phyloP scores from a whole-genome alignment of 768 basidiomycete genomes.

The Rhodotorula diobovata region DNA sequence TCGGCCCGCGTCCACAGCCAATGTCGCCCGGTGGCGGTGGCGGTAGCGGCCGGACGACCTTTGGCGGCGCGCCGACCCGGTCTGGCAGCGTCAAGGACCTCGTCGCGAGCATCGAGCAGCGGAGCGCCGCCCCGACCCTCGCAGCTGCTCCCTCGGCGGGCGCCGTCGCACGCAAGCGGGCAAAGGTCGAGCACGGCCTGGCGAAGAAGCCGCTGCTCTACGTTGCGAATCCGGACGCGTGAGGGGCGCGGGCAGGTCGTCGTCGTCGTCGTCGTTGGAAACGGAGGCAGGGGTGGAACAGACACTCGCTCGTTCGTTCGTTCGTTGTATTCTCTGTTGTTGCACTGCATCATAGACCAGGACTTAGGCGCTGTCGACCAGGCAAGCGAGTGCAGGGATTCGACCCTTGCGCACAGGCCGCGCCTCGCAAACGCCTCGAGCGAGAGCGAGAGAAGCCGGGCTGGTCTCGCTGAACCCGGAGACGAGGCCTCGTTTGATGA shows the following conservation, averaged over 20 bases:
- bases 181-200: constrained; percentile 27
- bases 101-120: constrained; percentile 22
- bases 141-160: not conserved
- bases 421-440: too few relatives aligned
- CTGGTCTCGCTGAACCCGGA: too few relatives aligned
- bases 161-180: not conserved
- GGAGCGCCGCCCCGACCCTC: not conserved
- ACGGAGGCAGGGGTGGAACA: not conserved
- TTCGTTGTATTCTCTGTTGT: too few relatives aligned
- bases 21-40: not conserved
- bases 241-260: not conserved
- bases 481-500: too few relatives aligned
- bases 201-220: constrained; percentile 33
- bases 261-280: too few relatives aligned
- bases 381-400: too few relatives aligned
- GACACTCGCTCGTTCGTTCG: too few relatives aligned
- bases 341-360: too few relatives aligned
- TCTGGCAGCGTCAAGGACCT: constrained; percentile 31
- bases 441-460: too few relatives aligned
- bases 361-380: too few relatives aligned
- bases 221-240: constrained; percentile 29
- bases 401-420: too few relatives aligned
- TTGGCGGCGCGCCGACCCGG: not conserved
- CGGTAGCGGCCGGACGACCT: not conserved
- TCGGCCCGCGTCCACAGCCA: not conserved